Conservation (phyloP, 495 filamentous ascomycete genomes). For the Trichoderma gamsii region DNA sequence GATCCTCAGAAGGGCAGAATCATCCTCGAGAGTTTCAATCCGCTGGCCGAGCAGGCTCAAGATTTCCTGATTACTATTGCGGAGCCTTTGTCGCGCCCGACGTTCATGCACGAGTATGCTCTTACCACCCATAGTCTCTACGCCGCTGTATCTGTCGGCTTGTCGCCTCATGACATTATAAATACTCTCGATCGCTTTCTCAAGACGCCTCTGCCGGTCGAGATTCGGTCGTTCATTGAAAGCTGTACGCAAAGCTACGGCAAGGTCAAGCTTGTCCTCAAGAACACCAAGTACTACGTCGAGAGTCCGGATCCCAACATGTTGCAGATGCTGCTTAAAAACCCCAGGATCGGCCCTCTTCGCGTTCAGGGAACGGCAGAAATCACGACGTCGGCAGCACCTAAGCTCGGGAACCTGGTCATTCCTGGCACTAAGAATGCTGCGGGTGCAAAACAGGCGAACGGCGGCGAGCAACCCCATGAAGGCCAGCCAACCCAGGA, state of each 20-base stretch:
- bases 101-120: slow-evolving; percentile 85
- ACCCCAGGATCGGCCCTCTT: slow-evolving; percentile 38
- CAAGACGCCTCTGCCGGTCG: slow-evolving; percentile 74
- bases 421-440: slow-evolving; percentile 95
- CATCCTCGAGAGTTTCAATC: slow-evolving; percentile 92
- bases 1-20: slow-evolving; percentile 78
- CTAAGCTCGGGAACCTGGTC: slow-evolving; percentile 81
- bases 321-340: slow-evolving; percentile 73
- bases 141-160: slow-evolving; percentile 86
- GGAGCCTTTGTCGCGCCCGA: slow-evolving; percentile 83
- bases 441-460: slow-evolving; percentile 68
- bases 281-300: slow-evolving; percentile 88
- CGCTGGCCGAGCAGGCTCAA: slow-evolving; percentile 74
- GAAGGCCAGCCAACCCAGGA: slow-evolving; percentile 26
- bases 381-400: slow-evolving; percentile 72
- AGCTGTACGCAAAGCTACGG: slow-evolving; percentile 85
- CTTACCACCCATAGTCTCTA: slow-evolving; percentile 90
- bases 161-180: slow-evolving; percentile 84
- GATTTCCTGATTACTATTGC: slow-evolving; percentile 95
- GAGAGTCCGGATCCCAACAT: slow-evolving; percentile 83
- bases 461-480: slow-evolving; percentile 32
- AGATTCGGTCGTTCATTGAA: slow-evolving; percentile 73
- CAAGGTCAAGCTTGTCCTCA: slow-evolving; percentile 91
- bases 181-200: slow-evolving; percentile 77
- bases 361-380: slow-evolving; percentile 53